Conservation (phyloP, 169 alveolate species). For the Plasmodium yoelii region DNA sequence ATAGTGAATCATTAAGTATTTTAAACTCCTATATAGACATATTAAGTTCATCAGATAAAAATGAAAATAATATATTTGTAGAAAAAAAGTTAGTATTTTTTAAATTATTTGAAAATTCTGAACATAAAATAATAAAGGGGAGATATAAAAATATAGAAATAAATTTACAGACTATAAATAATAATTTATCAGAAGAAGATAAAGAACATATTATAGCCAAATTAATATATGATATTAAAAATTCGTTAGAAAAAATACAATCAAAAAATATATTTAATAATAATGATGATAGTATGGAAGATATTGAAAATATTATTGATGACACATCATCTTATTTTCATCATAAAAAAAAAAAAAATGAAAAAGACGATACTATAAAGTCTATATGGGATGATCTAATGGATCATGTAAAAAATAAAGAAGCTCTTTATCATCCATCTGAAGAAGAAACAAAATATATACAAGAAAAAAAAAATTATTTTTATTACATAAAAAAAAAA, state of each 20-base stretch:
- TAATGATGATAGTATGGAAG: constrained; percentile 51
- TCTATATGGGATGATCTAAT: constrained; percentile 69
- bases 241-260: constrained; percentile 33
- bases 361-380: constrained; percentile 24
- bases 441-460: constrained; percentile 41
- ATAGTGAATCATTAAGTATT: constrained; percentile 70
- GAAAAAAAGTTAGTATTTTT: constrained; percentile 57
- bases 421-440: constrained; percentile 70
- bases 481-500: constrained; percentile 75
- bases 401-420: constrained; percentile 52
- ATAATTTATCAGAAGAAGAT: constrained; percentile 49
- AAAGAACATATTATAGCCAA: constrained; percentile 55
- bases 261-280: constrained; percentile 19
- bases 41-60: constrained; percentile 32
- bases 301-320: constrained; percentile 14
- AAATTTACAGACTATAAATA: constrained; percentile 44
- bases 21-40: constrained; percentile 74
- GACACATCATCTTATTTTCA: neutral
- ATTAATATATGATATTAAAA: constrained; percentile 67
- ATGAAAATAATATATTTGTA: constrained; percentile 51
- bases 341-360: neutral
- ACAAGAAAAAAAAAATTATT: constrained; percentile 42
- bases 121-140: constrained; percentile 63
- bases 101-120: constrained; percentile 60
- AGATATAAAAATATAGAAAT: constrained; percentile 51